Percentiles rank a stretch among this genome's conserved stretches.
Evolutionary conservation across 2,329 filamentous ascomycete genomes (phyloP).

Genomic region (Microdochium trichocladiopsis): DNA sequence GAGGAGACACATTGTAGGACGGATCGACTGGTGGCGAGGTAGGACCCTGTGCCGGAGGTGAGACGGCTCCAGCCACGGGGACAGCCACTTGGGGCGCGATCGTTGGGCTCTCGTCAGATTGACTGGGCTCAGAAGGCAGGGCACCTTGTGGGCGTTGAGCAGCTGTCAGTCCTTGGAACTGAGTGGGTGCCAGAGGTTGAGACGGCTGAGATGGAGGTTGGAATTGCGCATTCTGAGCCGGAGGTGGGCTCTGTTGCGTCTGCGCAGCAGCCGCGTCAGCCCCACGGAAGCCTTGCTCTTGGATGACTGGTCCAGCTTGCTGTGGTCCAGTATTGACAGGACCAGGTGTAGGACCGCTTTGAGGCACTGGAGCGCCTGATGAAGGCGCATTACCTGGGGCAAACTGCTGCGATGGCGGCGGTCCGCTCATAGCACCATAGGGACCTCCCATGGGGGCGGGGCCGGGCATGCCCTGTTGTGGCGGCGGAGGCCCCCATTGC

Average conservation of each 20-base stretch:
- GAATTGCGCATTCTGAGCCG: neutral
- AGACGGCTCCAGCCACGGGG: neutral
- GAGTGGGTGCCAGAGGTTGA: neutral
- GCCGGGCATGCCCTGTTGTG: conserved; percentile 5
- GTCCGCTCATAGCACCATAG: neutral
- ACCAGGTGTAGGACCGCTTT: neutral
- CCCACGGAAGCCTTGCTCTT: neutral
- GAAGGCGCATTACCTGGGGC: neutral
- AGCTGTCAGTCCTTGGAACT: neutral
- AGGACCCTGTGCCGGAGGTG: neutral
- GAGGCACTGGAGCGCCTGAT: neutral
- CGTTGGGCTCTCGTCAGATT: neutral
- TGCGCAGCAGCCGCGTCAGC: neutral
- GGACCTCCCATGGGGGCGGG: neutral
- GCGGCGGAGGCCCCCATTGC: conserved; percentile 7
- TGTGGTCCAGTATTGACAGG: neutral
- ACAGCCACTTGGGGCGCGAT: neutral
- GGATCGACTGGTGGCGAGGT: neutral
- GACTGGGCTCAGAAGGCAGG: neutral
- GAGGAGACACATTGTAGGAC: neutral
- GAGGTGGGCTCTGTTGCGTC: neutral
- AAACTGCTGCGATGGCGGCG: neutral
- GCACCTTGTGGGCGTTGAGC: neutral
- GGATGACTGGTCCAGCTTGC: neutral
- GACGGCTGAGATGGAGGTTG: neutral